A percentile compares a stretch with the other conserved stretches of the same genome.
Evolutionary conservation across 352 stramenopile species (phyloP).

Genomic region (Pythium apleroticum): DNA sequence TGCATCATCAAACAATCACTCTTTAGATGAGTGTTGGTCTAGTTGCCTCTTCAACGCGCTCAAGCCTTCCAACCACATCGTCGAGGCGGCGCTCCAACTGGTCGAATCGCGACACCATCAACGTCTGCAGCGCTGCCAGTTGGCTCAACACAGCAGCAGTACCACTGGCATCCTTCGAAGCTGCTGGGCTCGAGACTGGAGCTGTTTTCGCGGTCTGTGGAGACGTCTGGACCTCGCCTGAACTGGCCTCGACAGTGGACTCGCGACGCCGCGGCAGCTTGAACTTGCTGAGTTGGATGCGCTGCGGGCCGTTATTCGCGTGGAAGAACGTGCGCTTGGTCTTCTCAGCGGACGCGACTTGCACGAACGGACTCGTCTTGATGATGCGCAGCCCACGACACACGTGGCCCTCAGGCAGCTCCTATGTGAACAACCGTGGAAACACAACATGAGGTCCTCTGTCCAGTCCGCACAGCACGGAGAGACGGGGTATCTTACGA

Average conservation of each 20-base stretch:
- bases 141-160: slow-evolving; percentile 30
- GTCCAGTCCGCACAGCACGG: neutral
- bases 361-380: slow-evolving; percentile 44
- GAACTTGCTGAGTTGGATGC: slow-evolving; percentile 47
- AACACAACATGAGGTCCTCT: neutral
- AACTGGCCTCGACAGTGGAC: neutral
- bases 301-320: slow-evolving; percentile 33
- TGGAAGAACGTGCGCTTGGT: slow-evolving; percentile 51
- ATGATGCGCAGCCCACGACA: slow-evolving; percentile 48
- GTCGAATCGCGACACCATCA: slow-evolving; percentile 59
- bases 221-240: neutral
- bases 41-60: slow-evolving; percentile 36
- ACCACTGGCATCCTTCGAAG: neutral
- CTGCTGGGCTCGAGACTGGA: neutral
- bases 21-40: slow-evolving; percentile 19
- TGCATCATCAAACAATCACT: slow-evolving; percentile 16
- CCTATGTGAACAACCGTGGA: slow-evolving; percentile 21
- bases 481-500: slow-evolving; percentile 29
- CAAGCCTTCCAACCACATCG: slow-evolving; percentile 34
- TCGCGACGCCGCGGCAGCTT: slow-evolving; percentile 40
- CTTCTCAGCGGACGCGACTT: slow-evolving; percentile 56
- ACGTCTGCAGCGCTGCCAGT: slow-evolving; percentile 42
- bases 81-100: slow-evolving; percentile 41
- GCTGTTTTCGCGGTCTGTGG: neutral
- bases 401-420: slow-evolving; percentile 41